phyloP scores from a whole-genome alignment of 495 filamentous ascomycete genomes.

The Aspergillus kassunensis region DNA sequence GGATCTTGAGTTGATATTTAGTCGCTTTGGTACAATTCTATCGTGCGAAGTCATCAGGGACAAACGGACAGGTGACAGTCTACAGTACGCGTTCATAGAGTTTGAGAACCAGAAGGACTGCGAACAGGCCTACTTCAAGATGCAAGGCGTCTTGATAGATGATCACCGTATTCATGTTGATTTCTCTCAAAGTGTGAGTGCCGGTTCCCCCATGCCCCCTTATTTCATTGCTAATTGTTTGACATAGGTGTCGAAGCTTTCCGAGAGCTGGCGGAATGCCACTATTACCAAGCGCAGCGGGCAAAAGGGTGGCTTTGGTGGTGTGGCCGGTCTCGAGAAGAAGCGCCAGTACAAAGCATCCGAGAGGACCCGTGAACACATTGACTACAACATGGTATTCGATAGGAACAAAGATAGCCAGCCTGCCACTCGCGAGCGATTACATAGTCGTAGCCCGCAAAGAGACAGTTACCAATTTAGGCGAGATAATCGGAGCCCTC shows the following conservation, averaged over 20 bases:
- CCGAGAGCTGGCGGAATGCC: constrained; percentile 82
- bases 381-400: constrained; percentile 78
- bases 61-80: constrained; percentile 85
- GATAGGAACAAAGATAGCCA: constrained; percentile 60
- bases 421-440: constrained; percentile 18
- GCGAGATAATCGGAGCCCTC: constrained; percentile 50
- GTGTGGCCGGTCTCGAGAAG: constrained; percentile 80
- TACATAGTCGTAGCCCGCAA: constrained; percentile 23
- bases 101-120: constrained; percentile 89
- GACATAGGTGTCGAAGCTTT: constrained; percentile 67
- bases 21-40: constrained; percentile 90
- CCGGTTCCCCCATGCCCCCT: not conserved
- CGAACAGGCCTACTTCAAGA: constrained; percentile 96
- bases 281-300: constrained; percentile 79
- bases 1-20: constrained; percentile 92
- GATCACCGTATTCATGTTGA: constrained; percentile 98
- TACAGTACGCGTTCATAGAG: constrained; percentile 98
- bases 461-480: constrained; percentile 24
- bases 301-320: constrained; percentile 81
- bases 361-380: constrained; percentile 54
- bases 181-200: constrained; percentile 89
- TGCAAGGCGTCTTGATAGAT: constrained; percentile 94
- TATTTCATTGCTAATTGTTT: constrained; percentile 20
- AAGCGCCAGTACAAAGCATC: constrained; percentile 77
- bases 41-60: constrained; percentile 97